Evolutionary conservation across 306 rosid species (phyloP).

Genomic region (Lathyrus aphaca): DNA sequence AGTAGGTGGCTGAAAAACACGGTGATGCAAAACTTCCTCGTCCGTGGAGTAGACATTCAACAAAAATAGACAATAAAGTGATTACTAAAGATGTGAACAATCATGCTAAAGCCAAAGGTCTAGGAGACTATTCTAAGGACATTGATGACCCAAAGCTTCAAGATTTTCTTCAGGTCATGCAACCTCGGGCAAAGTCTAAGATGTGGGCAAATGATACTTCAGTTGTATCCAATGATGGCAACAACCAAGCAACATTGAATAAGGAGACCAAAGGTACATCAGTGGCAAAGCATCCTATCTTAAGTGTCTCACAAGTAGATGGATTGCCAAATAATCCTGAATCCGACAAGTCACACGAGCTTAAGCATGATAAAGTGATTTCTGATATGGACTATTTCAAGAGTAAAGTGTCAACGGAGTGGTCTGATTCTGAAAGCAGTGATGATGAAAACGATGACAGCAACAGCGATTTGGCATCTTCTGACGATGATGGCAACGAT

Average conservation of each 20-base stretch:
- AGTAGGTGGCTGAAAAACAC: slow-evolving; percentile 66
- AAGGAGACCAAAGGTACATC: slow-evolving; percentile 38
- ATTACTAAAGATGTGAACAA: slow-evolving; percentile 39
- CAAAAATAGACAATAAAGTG: slow-evolving; percentile 50
- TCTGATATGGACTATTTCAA: slow-evolving; percentile 86
- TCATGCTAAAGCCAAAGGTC: slow-evolving; percentile 42
- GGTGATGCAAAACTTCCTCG: slow-evolving; percentile 85
- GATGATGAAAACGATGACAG: slow-evolving; percentile 46
- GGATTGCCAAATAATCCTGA: slow-evolving; percentile 29
- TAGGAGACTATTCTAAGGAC: slow-evolving; percentile 35
- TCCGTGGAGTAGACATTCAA: slow-evolving; percentile 79
- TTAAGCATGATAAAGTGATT: slow-evolving; percentile 48
- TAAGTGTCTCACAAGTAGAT: slow-evolving; percentile 38
- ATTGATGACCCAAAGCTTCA: slow-evolving; percentile 61
- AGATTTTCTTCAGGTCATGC: slow-evolving; percentile 87
- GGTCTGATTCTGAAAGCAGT: slow-evolving; percentile 84
- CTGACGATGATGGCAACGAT: slow-evolving; percentile 45
- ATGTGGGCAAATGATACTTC: slow-evolving; percentile 80
- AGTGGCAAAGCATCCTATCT: slow-evolving; percentile 37
- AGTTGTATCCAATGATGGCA: slow-evolving; percentile 38
- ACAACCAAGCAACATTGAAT: slow-evolving; percentile 42
- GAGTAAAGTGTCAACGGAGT: slow-evolving; percentile 70
- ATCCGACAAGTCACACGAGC: slow-evolving; percentile 36
- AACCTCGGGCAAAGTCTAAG: slow-evolving; percentile 76
- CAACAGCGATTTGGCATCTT: slow-evolving; percentile 46